Percentiles rank a stretch among this genome's conserved stretches.
Conservation (phyloP, 2,329 filamentous ascomycete species). For the Exserohilum turcica region DNA sequence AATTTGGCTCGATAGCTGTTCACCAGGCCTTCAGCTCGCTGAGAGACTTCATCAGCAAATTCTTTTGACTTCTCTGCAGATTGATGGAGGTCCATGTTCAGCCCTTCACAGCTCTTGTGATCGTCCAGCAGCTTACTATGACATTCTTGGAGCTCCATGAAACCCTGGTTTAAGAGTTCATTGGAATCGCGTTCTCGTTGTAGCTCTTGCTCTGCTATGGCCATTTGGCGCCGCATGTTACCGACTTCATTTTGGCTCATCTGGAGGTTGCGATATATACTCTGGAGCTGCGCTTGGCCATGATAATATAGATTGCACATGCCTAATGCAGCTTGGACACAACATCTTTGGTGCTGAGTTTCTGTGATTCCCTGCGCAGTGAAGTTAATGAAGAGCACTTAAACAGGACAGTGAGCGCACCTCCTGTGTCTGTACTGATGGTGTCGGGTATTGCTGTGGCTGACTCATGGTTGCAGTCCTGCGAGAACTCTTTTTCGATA, state of each 20-base stretch:
- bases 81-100: constrained; percentile 4
- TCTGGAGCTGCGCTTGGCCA: constrained; percentile 1
- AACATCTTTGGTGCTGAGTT: constrained; percentile 3
- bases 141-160: constrained; percentile 8
- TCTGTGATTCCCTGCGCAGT: not conserved
- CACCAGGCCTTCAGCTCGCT: constrained; percentile 9
- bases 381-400: not conserved
- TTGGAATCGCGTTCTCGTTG: not conserved
- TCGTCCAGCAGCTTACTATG: constrained; percentile 10
- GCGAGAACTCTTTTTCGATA: not conserved
- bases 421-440: not conserved
- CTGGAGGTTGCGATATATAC: not conserved
- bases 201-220: constrained; percentile 2
- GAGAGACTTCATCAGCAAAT: constrained; percentile 8
- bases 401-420: not conserved
- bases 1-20: constrained; percentile 1
- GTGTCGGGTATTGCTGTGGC: not conserved
- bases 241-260: not conserved
- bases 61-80: not conserved
- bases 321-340: constrained; percentile 3
- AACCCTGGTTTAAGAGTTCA: constrained; percentile 14
- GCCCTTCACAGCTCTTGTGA: not conserved
- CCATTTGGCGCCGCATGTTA: not conserved
- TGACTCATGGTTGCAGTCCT: constrained; percentile 1
- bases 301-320: constrained; percentile 6